Base-by-base conservation (phyloP, 192 early-diverging fungal species). In the Coemansia biformis region DNA sequence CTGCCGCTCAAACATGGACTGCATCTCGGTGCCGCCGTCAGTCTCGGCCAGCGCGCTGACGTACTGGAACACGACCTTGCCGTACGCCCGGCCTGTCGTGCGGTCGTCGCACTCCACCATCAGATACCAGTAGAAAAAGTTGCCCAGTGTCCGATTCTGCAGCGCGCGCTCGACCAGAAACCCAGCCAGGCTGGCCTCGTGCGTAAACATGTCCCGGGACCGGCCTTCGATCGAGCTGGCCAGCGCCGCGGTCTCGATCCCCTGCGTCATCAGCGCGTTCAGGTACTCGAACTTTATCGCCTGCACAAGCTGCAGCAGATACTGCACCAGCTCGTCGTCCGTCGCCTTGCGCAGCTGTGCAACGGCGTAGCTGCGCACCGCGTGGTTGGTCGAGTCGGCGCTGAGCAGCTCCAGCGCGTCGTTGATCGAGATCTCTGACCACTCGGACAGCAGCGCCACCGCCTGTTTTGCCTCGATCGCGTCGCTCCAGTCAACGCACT, bases 231-330 rank as follows among this genome's bases (percentile, higher is more conserved):
- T 38, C 5, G 48, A 38, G n/a, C 18, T 26, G 24, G 24, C 24
- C 36, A 31, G 53, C 42, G 43, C 30, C n/a, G 47, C 35, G 0
- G 59, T 15, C 37, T 72, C 68, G 17, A 55, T 49, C 17, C 68
- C 61, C 38, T 59, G 61, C 2, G 53, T 21, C 42, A 48, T 43
- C 9, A 37, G 45, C 1, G 65, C 66, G 21, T 55, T 69, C 15
- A 92, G 74, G 24, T 84, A 81, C 65, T 99, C 97, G 58, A 96
- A 99, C 54, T 90, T 92, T 5, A 99, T 78, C 19, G 94, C 97
- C 64, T 99, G 97, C 3, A 99, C 97, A 1, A 99, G 81, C 62
- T 99, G 97, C 26, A 99, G 60, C 24, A 99, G 77, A 75, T 94
- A 99, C 18, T 96, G 64, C 30, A 89, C 77, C 24, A 99, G 60